phyloP scores from a whole-genome alignment of 768 basidiomycete genomes.

The Lentinula sp. region DNA sequence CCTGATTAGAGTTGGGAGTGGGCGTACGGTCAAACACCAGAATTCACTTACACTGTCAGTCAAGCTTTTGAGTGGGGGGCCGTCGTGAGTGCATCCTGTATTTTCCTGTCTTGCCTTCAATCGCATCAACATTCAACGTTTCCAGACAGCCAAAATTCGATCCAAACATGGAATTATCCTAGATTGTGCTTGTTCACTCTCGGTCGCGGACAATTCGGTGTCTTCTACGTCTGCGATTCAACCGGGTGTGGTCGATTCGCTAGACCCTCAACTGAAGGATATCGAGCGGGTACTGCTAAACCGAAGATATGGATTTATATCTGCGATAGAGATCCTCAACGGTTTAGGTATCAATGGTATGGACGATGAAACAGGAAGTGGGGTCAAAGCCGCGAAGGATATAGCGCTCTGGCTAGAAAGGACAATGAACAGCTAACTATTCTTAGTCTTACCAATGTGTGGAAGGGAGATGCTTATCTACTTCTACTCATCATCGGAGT shows the following conservation, averaged over 20 bases:
- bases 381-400: not conserved
- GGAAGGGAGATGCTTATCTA: not conserved
- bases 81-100: constrained; percentile 28
- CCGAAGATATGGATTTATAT: not conserved
- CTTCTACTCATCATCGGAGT: too few relatives aligned
- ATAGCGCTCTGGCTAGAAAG: not conserved
- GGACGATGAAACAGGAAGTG: not conserved
- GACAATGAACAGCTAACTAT: not conserved
- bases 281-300: not conserved
- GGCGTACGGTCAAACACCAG: constrained; percentile 89
- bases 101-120: not conserved
- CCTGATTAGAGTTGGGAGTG: constrained; percentile 79
- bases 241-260: not conserved
- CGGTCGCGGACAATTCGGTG: not conserved
- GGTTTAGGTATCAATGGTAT: not conserved
- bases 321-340: not conserved
- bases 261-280: not conserved
- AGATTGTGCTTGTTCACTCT: constrained; percentile 25
- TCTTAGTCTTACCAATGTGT: too few relatives aligned
- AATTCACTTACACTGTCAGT: constrained; percentile 66
- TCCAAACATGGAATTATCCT: constrained; percentile 66
- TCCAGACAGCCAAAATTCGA: constrained; percentile 40
- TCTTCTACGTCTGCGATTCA: constrained; percentile 20
- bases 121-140: not conserved
- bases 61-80: constrained; percentile 47